phyloP scores from a whole-genome alignment of 352 stramenopile genomes.

The Phytopythium mirpurense region DNA sequence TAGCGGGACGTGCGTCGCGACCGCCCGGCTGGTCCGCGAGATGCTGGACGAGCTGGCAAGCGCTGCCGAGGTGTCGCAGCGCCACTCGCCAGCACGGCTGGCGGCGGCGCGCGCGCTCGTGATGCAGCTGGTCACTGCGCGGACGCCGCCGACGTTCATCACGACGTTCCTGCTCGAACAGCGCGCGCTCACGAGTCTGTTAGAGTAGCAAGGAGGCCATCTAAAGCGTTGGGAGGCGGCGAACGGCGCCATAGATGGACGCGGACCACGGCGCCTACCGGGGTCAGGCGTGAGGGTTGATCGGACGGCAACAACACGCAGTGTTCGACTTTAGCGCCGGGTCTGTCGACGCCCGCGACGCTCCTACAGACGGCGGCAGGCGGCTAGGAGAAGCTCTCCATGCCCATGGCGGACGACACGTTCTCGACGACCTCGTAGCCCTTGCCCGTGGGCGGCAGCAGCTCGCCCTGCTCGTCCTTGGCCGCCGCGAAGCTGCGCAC shows the following conservation, averaged over 20 bases:
- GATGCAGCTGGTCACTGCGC: conserved; percentile 54
- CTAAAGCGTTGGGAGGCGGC: too few species aligned
- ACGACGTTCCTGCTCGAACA: conserved; percentile 71
- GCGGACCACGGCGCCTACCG: too few species aligned
- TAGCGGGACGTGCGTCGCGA: conserved; percentile 16
- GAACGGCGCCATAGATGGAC: neutral
- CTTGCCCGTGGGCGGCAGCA: conserved; percentile 51
- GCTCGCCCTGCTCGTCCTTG: conserved; percentile 11
- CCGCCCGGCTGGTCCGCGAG: conserved; percentile 38
- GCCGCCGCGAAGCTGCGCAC: conserved; percentile 64
- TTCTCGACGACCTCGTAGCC: conserved; percentile 81
- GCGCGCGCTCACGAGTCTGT: conserved; percentile 34
- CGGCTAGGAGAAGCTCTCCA: conserved; percentile 70
- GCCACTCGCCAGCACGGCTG: conserved; percentile 24
- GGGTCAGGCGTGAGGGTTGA: too few species aligned
- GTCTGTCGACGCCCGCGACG: neutral
- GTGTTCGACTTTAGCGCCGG: neutral
- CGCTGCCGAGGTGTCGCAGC: conserved; percentile 17
- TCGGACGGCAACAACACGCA: neutral
- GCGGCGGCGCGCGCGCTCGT: conserved; percentile 49
- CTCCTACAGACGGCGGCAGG: neutral
- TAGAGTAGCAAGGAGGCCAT: conserved; percentile 11
- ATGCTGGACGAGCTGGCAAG: conserved; percentile 35
- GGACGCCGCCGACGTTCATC: conserved; percentile 49
- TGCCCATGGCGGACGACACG: conserved; percentile 25